Conservation (phyloP, 2,329 filamentous ascomycete species). For the Hymenoscyphus fraxineus region DNA sequence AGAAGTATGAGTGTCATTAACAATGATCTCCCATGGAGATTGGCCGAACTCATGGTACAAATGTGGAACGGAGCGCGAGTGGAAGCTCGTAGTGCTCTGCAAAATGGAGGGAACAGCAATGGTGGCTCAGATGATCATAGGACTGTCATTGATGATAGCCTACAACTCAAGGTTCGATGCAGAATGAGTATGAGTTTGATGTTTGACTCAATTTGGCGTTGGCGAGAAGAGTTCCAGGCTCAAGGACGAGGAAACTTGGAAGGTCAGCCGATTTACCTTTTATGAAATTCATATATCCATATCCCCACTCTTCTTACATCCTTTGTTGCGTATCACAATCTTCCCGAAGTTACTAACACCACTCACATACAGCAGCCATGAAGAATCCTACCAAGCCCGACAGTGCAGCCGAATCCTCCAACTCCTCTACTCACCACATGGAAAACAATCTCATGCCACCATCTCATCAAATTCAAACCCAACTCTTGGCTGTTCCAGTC, state of each 20-base stretch:
- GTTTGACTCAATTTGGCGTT: constrained; percentile 81
- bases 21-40: constrained; percentile 75
- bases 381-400: constrained; percentile 86
- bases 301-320: not conserved
- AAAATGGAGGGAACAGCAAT: constrained; percentile 42
- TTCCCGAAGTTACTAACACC: constrained; percentile 15
- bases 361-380: constrained; percentile 53
- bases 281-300: constrained; percentile 7
- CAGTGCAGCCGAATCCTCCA: constrained; percentile 68
- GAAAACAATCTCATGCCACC: constrained; percentile 55
- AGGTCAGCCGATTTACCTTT: constrained; percentile 49
- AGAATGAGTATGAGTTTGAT: constrained; percentile 82
- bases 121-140: constrained; percentile 32
- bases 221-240: constrained; percentile 75
- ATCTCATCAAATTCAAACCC: constrained; percentile 28
- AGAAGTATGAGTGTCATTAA: constrained; percentile 69
- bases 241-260: constrained; percentile 67
- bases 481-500: constrained; percentile 21
- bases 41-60: constrained; percentile 82
- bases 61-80: constrained; percentile 66
- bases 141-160: constrained; percentile 57
- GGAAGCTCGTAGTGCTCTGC: constrained; percentile 37
- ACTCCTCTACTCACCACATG: constrained; percentile 62
- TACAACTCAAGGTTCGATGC: constrained; percentile 78
- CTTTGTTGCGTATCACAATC: not conserved